A percentile compares a stretch with the other conserved stretches of the same genome.
phyloP scores from a whole-genome alignment of 768 basidiomycete genomes.

The Russula lepida region DNA sequence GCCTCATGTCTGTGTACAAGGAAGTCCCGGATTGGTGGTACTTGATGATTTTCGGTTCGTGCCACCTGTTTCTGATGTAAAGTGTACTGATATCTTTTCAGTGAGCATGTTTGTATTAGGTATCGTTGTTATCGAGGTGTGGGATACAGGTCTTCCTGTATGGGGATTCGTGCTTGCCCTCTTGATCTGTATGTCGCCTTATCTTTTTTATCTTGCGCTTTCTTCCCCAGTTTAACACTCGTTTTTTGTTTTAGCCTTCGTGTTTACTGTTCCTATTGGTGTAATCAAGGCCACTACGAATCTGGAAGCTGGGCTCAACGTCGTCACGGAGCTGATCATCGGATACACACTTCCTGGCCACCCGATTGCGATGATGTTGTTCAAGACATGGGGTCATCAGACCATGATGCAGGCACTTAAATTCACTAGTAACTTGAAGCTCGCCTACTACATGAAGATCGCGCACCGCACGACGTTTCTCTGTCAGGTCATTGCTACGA shows the following conservation, averaged over 20 bases:
- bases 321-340: constrained; percentile 74
- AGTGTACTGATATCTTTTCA: constrained; percentile 14
- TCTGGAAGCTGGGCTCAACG: constrained; percentile 63
- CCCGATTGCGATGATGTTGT: constrained; percentile 78
- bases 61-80: neutral
- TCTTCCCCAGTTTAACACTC: neutral
- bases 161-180: constrained; percentile 68
- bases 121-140: constrained; percentile 57
- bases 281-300: constrained; percentile 69
- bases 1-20: constrained; percentile 66
- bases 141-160: constrained; percentile 66
- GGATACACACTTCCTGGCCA: constrained; percentile 73
- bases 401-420: constrained; percentile 57
- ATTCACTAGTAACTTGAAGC: constrained; percentile 72
- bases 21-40: constrained; percentile 90
- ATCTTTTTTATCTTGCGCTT: neutral
- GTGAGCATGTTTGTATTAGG: constrained; percentile 61
- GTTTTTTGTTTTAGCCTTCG: constrained; percentile 25
- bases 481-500: constrained; percentile 56
- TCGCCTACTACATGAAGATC: constrained; percentile 65
- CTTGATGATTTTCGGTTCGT: constrained; percentile 45
- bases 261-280: constrained; percentile 44
- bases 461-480: constrained; percentile 68
- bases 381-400: constrained; percentile 77
- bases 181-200: constrained; percentile 41